Evolutionary conservation across 257 asterid species (phyloP), one percentile per base, ranked within the genome.

Genomic region (Ocimum tenuiflorum): DNA sequence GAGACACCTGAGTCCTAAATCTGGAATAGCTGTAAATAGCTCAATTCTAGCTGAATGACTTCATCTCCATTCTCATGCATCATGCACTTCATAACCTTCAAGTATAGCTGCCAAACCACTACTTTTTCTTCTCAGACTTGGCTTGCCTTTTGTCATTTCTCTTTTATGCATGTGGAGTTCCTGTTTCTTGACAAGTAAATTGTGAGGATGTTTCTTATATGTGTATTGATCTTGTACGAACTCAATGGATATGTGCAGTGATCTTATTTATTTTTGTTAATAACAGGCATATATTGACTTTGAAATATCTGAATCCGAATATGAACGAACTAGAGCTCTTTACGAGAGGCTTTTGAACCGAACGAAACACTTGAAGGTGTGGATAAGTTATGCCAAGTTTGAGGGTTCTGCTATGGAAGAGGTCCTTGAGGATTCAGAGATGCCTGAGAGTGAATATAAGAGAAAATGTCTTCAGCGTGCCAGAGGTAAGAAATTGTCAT

Each of bases 371-470:
- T 77, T 90, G 81, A 94, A 94, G 74, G 99, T 94, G 77, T 94
- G 99, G 99, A 82, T 89, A 17, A 94, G 99, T 71, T 94, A 78
- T 82, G 97, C 97, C 39, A 90, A 94, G 79, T 94, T 94, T 57
- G 97, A 89, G 80, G 96, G 89, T 41, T 79, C 95, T 41, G 86
- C 87, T 41, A 33, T 77, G 78, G 85, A 84, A 70, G 89, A 76
- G 61, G 46, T 68, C 31, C 15, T 63, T 35, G 74, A 63, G 64
- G 82, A 74, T 24, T 57, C 87, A 19, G 86, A 83, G 11, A 10
- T 51, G 57, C 74, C 72, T 45, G 92, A 85, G 68, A 83, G 73
- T 64, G 88, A 82, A 23, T 13, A 46, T 60, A 85, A 79, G 77
- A 74, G 67, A 53, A 78, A 74, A 49, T 81, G 96, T 80, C 73